These are phyloP conservation scores for Leishmania tarentolae DNA, from an alignment of 208 protist species.

Conservation along the genomic window DNA sequence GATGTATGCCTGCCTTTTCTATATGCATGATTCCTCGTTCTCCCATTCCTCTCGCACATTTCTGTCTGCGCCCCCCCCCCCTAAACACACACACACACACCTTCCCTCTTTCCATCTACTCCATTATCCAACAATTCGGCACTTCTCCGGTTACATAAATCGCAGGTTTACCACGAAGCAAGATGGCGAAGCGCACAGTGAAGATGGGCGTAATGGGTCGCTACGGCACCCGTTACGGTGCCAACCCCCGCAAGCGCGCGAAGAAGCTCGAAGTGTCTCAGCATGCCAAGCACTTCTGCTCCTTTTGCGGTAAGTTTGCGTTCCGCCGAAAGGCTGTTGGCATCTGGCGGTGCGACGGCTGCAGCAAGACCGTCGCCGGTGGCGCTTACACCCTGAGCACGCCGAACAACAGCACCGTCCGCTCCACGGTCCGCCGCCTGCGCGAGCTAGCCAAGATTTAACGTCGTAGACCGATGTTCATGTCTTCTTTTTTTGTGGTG, in stretches of 20 bases:
- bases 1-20: neutral
- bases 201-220: conserved; percentile 99
- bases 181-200: conserved; percentile 97
- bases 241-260: conserved; percentile 98
- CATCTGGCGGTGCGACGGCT: conserved; percentile 99
- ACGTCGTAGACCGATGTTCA: conserved; percentile 7
- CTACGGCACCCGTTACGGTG: conserved; percentile 99
- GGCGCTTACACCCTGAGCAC: conserved; percentile 97
- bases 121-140: neutral
- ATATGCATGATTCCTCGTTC: conserved; percentile 14
- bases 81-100: neutral
- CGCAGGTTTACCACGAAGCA: conserved; percentile 11
- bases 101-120: neutral
- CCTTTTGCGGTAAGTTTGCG: conserved; percentile 98
- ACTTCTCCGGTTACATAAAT: neutral
- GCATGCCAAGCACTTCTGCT: conserved; percentile 98
- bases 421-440: conserved; percentile 98
- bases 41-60: conserved; percentile 16
- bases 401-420: conserved; percentile 96
- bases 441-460: conserved; percentile 93
- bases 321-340: conserved; percentile 97
- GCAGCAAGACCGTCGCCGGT: conserved; percentile 97
- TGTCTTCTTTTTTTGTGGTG: neutral
- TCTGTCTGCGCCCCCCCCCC: conserved; percentile 17
- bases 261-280: conserved; percentile 99